Conservation (phyloP, 2,329 filamentous ascomycete genomes). For the Colletotrichum paranaense region DNA sequence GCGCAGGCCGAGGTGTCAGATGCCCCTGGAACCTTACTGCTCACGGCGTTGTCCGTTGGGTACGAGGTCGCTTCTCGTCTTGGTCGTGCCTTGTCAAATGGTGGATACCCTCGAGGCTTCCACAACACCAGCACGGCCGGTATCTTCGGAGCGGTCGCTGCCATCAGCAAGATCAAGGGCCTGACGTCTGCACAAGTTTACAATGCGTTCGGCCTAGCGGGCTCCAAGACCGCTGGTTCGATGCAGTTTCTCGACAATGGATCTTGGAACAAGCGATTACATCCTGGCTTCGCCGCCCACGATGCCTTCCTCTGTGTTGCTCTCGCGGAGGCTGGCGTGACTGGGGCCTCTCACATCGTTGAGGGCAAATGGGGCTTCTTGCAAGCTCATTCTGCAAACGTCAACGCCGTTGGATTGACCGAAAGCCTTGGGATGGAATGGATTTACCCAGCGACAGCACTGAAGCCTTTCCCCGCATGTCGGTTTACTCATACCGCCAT, state of each 20-base stretch:
- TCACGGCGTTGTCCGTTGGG: conserved; percentile 39
- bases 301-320: conserved; percentile 42
- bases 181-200: conserved; percentile 35
- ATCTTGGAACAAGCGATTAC: conserved; percentile 43
- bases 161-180: conserved; percentile 39
- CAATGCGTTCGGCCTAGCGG: conserved; percentile 41
- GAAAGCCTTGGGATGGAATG: conserved; percentile 2
- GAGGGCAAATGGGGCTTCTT: conserved; percentile 41
- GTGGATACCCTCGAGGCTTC: conserved; percentile 41
- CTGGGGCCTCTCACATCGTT: conserved; percentile 39
- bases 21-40: neutral
- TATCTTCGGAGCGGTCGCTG: conserved; percentile 42
- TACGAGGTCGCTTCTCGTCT: conserved; percentile 43
- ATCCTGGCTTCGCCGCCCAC: conserved; percentile 43
- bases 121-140: conserved; percentile 43
- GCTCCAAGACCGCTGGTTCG: conserved; percentile 41
- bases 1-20: conserved; percentile 36
- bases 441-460: neutral
- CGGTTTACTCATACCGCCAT: conserved; percentile 44
- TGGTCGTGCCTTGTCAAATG: conserved; percentile 38
- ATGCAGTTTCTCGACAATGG: conserved; percentile 46
- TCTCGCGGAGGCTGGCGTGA: conserved; percentile 40
- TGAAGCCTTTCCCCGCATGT: neutral
- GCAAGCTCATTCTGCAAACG: conserved; percentile 38
- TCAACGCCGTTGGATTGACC: conserved; percentile 33